These are phyloP conservation scores for Ocimum tenuiflorum DNA, from an alignment of 257 asterid genomes.

Conservation along the genomic window DNA sequence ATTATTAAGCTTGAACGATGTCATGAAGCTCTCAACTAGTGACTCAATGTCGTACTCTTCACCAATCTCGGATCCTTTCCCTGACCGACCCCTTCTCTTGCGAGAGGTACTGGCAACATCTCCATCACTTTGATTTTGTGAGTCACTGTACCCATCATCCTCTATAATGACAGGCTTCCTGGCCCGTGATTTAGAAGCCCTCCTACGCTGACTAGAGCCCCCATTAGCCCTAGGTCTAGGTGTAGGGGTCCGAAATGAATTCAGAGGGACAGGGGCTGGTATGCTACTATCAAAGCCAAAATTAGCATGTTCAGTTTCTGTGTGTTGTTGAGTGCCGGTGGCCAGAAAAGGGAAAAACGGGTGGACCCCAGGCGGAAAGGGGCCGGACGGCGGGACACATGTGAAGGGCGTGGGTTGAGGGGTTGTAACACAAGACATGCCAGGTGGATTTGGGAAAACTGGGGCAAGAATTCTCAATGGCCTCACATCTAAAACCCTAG, in stretches of 20 bases:
- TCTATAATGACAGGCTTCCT: constrained; percentile 30
- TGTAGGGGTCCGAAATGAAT: constrained; percentile 60
- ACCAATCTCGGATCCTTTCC: constrained; percentile 28
- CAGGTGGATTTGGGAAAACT: constrained; percentile 57
- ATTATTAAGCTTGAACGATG: constrained; percentile 42
- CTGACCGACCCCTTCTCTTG: constrained; percentile 42
- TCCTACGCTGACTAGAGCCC: constrained; percentile 31
- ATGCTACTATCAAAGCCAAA: constrained; percentile 30
- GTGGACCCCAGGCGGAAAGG: constrained; percentile 78
- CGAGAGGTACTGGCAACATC: constrained; percentile 39
- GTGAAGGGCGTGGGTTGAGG: constrained; percentile 64
- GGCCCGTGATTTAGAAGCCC: constrained; percentile 23
- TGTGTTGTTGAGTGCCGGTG: constrained; percentile 26
- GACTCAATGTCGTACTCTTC: constrained; percentile 41
- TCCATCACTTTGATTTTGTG: constrained; percentile 34
- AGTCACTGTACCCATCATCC: constrained; percentile 49
- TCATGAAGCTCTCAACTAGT: constrained; percentile 35
- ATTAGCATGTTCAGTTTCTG: constrained; percentile 26
- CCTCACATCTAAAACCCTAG: constrained; percentile 66
- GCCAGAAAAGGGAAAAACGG: constrained; percentile 75
- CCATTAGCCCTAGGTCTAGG: constrained; percentile 42
- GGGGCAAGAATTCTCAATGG: constrained; percentile 80
- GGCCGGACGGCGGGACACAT: constrained; percentile 75
- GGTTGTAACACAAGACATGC: constrained; percentile 32
- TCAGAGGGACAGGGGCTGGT: constrained; percentile 63